These are phyloP conservation scores for Ceratobasidium papillatum DNA, from an alignment of 1,284 basidiomycete genomes.

Conservation along the genomic window DNA sequence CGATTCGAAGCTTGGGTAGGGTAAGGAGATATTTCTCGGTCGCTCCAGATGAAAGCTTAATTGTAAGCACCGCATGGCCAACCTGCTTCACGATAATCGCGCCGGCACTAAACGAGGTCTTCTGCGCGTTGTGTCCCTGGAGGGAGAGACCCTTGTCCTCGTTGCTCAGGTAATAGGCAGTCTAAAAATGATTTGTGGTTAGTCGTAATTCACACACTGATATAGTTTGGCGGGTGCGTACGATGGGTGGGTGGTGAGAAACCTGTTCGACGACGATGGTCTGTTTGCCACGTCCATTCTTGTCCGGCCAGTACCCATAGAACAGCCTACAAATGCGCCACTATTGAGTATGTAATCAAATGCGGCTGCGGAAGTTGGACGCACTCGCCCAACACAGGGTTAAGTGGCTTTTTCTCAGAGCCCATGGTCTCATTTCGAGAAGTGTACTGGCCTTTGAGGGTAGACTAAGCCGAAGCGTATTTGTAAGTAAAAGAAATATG, in stretches of 20 bases:
- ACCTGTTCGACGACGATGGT: conserved; percentile 95
- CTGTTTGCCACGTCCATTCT: conserved; percentile 82
- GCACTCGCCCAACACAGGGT: conserved; percentile 93
- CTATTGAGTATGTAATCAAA: not conserved
- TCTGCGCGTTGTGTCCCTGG: conserved; percentile 93
- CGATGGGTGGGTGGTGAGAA: conserved; percentile 91
- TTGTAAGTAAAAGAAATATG: conserved; percentile 2
- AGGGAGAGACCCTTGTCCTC: conserved; percentile 79
- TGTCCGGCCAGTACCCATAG: conserved; percentile 90
- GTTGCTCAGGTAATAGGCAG: conserved; percentile 88
- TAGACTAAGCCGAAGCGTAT: conserved; percentile 62
- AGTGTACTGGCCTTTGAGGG: conserved; percentile 94
- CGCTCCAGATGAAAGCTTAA: conserved; percentile 66
- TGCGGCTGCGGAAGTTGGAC: conserved; percentile 50
- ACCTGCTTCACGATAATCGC: conserved; percentile 96
- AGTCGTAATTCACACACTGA: not conserved
- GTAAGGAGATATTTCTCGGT: conserved; percentile 90
- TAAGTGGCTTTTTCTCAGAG: conserved; percentile 98
- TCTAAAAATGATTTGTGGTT: conserved; percentile 47
- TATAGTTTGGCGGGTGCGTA: conserved; percentile 48
- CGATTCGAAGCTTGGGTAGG: conserved; percentile 79
- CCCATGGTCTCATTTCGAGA: conserved; percentile 92
- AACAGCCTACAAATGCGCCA: conserved; percentile 68
- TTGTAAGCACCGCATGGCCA: conserved; percentile 87
- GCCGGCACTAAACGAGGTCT: conserved; percentile 75